These are phyloP conservation scores for Aspergillus ustus DNA, from an alignment of 2,329 filamentous ascomycete genomes.

Conservation along the genomic window DNA sequence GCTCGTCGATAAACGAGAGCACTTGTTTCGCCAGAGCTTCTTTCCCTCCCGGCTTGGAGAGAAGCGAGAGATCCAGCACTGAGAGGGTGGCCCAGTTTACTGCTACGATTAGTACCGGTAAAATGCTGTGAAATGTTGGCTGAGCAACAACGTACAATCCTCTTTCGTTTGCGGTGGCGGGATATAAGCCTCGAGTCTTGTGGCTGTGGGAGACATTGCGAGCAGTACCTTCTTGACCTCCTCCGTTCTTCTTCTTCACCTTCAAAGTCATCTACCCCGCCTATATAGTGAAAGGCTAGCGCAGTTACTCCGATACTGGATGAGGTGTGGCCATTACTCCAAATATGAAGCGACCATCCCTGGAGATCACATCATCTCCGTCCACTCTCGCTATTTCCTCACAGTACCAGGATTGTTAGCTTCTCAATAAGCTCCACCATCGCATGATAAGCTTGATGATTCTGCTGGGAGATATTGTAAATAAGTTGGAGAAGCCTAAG, in stretches of 20 bases:
- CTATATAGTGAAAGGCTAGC: too few species aligned
- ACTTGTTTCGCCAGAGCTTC: constrained; percentile 58
- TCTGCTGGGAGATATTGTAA: not conserved
- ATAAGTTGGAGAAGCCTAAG: not conserved
- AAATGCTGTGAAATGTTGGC: not conserved
- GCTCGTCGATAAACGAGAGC: not conserved
- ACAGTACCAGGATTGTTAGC: too few species aligned
- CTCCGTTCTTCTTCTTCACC: too few species aligned
- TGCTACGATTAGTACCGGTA: not conserved
- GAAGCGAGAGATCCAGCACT: constrained; percentile 60
- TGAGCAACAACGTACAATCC: not conserved
- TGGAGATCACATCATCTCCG: too few species aligned
- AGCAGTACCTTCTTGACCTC: not conserved
- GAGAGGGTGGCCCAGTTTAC: constrained; percentile 51
- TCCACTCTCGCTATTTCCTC: too few species aligned
- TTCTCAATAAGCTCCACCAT: too few species aligned
- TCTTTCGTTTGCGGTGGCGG: not conserved
- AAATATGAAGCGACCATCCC: too few species aligned
- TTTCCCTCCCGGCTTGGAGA: constrained; percentile 59
- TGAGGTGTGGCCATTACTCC: too few species aligned
- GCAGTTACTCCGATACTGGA: too few species aligned
- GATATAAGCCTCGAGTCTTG: not conserved
- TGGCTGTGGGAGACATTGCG: not conserved
- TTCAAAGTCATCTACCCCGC: too few species aligned
- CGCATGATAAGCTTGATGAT: too few species aligned